phyloP scores from a whole-genome alignment of 352 stramenopile species.

The Plasmopara viticola region DNA sequence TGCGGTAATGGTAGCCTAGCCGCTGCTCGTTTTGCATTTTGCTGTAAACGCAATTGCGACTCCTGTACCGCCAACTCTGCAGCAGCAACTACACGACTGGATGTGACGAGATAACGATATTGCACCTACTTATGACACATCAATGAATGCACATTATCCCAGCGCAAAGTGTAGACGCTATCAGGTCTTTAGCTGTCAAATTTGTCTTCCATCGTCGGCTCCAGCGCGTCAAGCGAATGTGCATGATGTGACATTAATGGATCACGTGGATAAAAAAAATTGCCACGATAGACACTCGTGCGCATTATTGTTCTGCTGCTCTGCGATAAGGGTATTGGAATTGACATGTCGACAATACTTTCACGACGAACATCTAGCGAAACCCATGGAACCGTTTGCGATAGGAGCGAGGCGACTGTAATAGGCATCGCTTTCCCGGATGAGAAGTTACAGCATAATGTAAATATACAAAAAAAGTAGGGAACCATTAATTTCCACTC shows the following conservation, averaged over 20 bases:
- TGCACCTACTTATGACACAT: slow-evolving; percentile 17
- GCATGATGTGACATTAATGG: too few relatives aligned
- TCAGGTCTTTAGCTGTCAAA: slow-evolving; percentile 9
- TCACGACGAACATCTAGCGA: slow-evolving; percentile 44
- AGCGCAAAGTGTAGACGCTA: too few relatives aligned
- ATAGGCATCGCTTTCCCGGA: neutral
- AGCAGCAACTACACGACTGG: slow-evolving; percentile 30
- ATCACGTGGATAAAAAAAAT: slow-evolving; percentile 39
- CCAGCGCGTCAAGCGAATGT: too few relatives aligned
- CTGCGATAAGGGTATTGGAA: slow-evolving; percentile 20
- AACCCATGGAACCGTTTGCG: slow-evolving; percentile 49
- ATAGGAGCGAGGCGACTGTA: slow-evolving; percentile 38
- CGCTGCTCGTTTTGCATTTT: slow-evolving; percentile 14
- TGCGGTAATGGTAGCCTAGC: slow-evolving; percentile 1
- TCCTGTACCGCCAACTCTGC: slow-evolving; percentile 35
- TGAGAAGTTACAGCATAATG: too few relatives aligned
- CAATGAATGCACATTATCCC: too few relatives aligned
- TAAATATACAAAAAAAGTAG: too few relatives aligned
- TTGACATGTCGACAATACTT: slow-evolving; percentile 38
- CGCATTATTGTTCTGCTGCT: slow-evolving; percentile 7
- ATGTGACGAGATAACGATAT: slow-evolving; percentile 50
- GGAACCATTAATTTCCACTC: too few relatives aligned
- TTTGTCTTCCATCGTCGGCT: slow-evolving; percentile 5
- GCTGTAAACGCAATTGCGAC: too few relatives aligned
- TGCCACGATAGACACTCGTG: slow-evolving; percentile 53